Evolutionary conservation across 352 stramenopile species (phyloP).

Genomic region (Pythium utonaiense): DNA sequence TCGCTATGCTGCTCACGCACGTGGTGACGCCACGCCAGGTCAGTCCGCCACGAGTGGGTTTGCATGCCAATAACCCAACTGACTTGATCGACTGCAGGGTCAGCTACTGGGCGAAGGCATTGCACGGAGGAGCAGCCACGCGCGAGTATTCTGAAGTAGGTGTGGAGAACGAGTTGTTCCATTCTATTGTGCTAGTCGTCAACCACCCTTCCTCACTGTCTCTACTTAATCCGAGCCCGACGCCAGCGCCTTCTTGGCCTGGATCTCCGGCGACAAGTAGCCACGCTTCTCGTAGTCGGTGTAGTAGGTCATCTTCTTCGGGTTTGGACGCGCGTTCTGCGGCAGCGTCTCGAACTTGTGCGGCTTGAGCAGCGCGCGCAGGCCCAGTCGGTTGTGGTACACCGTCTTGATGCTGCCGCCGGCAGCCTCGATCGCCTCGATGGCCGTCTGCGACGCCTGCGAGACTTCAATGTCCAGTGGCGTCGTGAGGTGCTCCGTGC

Average conservation of each 20-base stretch:
- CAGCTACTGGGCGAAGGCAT: conserved; percentile 27
- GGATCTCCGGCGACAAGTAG: conserved; percentile 96
- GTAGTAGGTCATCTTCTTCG: conserved; percentile 97
- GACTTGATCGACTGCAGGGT: conserved; percentile 20
- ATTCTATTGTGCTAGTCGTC: conserved; percentile 6
- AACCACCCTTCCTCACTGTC: not conserved
- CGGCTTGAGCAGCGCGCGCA: conserved; percentile 93
- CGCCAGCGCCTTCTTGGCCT: conserved; percentile 86
- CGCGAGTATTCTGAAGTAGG: conserved; percentile 25
- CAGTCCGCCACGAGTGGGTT: not conserved
- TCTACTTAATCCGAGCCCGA: conserved; percentile 21
- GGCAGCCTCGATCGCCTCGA: conserved; percentile 91
- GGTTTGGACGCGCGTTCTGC: conserved; percentile 90
- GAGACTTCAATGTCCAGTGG: conserved; percentile 95
- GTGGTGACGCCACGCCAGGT: conserved; percentile 35
- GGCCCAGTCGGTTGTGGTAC: conserved; percentile 96
- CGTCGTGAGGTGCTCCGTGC: conserved; percentile 81
- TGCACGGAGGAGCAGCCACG: conserved; percentile 1
- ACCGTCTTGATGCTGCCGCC: conserved; percentile 95
- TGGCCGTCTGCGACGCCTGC: conserved; percentile 91
- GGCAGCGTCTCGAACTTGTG: conserved; percentile 96
- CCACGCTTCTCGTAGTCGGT: conserved; percentile 94
- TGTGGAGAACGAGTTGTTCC: conserved; percentile 1
- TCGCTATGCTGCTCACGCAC: conserved; percentile 33
- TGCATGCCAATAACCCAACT: no score